Percentiles rank a stretch among this genome's conserved stretches.
These are phyloP conservation scores for Didymella sp. DNA, from an alignment of 2,329 filamentous ascomycete species.

Conservation along the genomic window DNA sequence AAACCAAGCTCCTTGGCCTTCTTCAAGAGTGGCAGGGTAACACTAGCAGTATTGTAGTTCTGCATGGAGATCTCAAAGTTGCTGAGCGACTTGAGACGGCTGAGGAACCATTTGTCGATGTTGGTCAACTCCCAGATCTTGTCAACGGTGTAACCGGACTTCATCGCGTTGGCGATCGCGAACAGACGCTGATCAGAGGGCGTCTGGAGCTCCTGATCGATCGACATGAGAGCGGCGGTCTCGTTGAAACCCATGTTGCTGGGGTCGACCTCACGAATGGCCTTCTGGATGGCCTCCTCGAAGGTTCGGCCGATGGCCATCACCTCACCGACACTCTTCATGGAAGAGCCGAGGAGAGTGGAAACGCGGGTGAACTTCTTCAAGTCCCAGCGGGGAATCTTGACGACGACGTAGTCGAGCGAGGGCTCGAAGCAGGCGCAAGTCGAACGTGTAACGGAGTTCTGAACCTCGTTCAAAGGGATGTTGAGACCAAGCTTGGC, in stretches of 20 bases:
- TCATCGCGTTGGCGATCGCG: conserved; percentile 97
- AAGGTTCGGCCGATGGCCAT: conserved; percentile 98
- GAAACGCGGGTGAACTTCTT: conserved; percentile 99
- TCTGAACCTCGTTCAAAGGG: conserved; percentile 93
- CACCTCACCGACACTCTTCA: conserved; percentile 99
- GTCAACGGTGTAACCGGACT: conserved; percentile 88
- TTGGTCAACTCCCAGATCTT: conserved; percentile 98
- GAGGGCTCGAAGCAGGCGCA: conserved; percentile 99
- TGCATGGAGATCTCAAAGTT: conserved; percentile 85
- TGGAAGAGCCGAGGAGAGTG: conserved; percentile 92
- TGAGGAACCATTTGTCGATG: conserved; percentile 98
- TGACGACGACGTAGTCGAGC: conserved; percentile 96
- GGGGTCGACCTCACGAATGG: conserved; percentile 92
- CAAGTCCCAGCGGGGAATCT: conserved; percentile 98
- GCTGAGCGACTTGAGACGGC: conserved; percentile 87
- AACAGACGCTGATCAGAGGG: conserved; percentile 97
- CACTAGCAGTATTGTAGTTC: conserved; percentile 70
- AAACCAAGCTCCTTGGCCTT: conserved; percentile 94
- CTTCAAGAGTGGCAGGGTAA: conserved; percentile 70
- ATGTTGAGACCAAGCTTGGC: conserved; percentile 96
- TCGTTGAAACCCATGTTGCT: conserved; percentile 95
- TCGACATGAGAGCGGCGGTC: conserved; percentile 84
- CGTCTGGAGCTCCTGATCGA: conserved; percentile 94
- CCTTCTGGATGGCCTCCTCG: conserved; percentile 98
- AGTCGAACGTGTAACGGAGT: conserved; percentile 93